Base-by-base conservation (phyloP, 1,139 yeast species). In the Arxiozyma bovina region DNA sequence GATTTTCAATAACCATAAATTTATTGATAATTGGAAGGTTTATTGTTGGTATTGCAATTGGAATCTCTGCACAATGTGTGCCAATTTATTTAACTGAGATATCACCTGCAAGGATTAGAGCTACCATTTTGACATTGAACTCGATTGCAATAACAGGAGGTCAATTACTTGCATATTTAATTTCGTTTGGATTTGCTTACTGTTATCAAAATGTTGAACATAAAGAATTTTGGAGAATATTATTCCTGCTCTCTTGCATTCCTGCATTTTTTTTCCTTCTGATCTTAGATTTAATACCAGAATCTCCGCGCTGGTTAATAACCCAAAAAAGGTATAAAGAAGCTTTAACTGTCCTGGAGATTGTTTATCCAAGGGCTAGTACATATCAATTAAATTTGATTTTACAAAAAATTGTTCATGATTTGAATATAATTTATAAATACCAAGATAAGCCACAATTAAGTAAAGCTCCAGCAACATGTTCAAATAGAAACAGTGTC, bases 231-330 rank as follows among this genome's bases (percentile, higher is more conserved):
- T 77, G 80, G 80, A 67, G 80, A 54, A 61, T 66, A 41, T 68
- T 77, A 61, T 70, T 77, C 49, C 70, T 71, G 3, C 22, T 74
- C 6, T 71, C 78, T 15, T 72, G 72, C 0, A 30, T 75, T 1
- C 79, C 79, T 0, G 75, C 79, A 2, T 25, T 70, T 1, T 5
- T 73, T 12, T 74, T 75, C 51, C 58, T 76, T 7, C 46, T 68
- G 4, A 53, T 68, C 15, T 64, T 75, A 25, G 72, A 70, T 48
- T 72, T 76, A 55, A 73, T 81, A 25, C 86, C 87, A 1, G 87
- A 82, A 61, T 77, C 83, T 3, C 87, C 87, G 1, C 70, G 86
- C 54, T 81, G 75, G 74, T 69, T 79, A 42, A 71, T 80, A 12
- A 67, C 74, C 20, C 70, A 70, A 34, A 75, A 74, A 5, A 64